Evolutionary conservation across 148 eudicot genomes (phyloP).

Genomic region (Chenopodium album): DNA sequence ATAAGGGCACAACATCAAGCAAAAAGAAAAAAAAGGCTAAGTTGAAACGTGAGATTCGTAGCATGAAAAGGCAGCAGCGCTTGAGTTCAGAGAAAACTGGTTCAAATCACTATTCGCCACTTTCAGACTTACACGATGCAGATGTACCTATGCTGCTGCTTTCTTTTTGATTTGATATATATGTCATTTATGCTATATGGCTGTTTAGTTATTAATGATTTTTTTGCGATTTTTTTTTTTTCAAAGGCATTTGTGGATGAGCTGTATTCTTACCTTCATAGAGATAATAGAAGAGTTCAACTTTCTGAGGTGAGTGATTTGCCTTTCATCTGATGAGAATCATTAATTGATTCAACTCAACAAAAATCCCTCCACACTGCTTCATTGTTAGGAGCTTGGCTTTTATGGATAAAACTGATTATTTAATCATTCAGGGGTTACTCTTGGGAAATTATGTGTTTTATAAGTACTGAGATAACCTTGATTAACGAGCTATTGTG

Average conservation of each 20-base stretch:
- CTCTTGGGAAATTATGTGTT: not conserved
- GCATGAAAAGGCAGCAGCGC: conserved; percentile 90
- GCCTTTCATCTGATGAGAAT: conserved; percentile 11
- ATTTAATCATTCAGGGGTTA: too few relatives aligned
- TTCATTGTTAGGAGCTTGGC: too few relatives aligned
- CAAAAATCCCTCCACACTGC: too few relatives aligned
- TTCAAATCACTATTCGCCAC: conserved; percentile 81
- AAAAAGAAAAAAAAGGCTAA: conserved; percentile 99
- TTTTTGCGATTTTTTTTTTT: conserved; percentile 12
- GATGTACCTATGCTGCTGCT: not conserved
- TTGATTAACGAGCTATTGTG: not conserved
- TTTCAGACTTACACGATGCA: conserved; percentile 80
- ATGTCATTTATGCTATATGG: not conserved
- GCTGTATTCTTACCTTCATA: conserved; percentile 79
- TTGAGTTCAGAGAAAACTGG: conserved; percentile 55
- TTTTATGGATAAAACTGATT: too few relatives aligned
- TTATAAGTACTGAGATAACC: not conserved
- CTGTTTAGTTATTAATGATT: conserved; percentile 3
- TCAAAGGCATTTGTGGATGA: conserved; percentile 81
- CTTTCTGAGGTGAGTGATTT: conserved; percentile 66
- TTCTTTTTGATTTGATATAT: not conserved
- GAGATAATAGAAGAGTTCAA: not conserved
- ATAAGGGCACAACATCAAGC: conserved; percentile 83
- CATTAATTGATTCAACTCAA: too few relatives aligned
- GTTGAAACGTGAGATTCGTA: conserved; percentile 77